Conservation (phyloP, 2,329 filamentous ascomycete species). For the Rutstroemia sp. region DNA sequence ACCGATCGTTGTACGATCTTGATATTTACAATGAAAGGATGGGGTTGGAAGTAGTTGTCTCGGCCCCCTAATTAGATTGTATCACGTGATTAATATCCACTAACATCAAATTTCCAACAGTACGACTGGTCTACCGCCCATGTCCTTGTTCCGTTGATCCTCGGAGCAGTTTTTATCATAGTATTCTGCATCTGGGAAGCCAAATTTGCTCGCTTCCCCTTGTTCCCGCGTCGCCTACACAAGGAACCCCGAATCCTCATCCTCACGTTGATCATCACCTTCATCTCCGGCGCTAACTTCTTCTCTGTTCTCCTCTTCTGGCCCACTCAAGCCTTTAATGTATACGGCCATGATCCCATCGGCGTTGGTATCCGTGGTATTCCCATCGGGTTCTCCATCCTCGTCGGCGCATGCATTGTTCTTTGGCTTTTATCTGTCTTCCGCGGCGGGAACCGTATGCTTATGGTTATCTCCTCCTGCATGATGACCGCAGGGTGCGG, state of each 20-base stretch:
- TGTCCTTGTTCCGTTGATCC: constrained; percentile 46
- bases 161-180: constrained; percentile 40
- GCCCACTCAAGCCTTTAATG: constrained; percentile 54
- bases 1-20: too few relatives aligned
- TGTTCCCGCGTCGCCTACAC: constrained; percentile 44
- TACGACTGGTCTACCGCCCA: constrained; percentile 49
- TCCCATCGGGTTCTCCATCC: constrained; percentile 55
- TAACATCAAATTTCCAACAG: constrained; percentile 46
- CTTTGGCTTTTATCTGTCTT: constrained; percentile 52
- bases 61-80: constrained; percentile 9
- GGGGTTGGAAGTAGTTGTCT: neutral
- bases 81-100: neutral
- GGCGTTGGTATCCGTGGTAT: constrained; percentile 55
- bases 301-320: constrained; percentile 44
- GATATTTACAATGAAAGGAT: too few relatives aligned
- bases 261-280: constrained; percentile 49
- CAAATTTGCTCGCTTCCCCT: constrained; percentile 40
- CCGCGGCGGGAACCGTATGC: constrained; percentile 48
- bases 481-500: constrained; percentile 58
- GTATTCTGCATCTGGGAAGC: constrained; percentile 47
- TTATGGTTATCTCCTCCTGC: constrained; percentile 52
- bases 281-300: constrained; percentile 50
- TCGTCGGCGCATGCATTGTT: constrained; percentile 51
- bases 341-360: constrained; percentile 59
- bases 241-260: constrained; percentile 42